These are phyloP conservation scores for Trichopus zeylanicus DNA, from an alignment of 116 monocot genomes.

Conservation along the genomic window DNA sequence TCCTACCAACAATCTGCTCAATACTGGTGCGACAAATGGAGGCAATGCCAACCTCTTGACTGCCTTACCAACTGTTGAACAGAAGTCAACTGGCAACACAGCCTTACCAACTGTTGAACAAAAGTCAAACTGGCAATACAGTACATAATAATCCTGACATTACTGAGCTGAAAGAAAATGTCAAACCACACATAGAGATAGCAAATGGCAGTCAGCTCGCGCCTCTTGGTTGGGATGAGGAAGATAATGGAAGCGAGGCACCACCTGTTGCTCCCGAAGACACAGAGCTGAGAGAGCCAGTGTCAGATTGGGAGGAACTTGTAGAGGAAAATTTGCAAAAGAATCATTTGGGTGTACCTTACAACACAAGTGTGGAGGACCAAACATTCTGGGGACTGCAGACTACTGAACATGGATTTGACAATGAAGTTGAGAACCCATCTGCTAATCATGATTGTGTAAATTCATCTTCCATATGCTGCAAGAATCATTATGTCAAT, in stretches of 20 bases:
- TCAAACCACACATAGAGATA: not conserved
- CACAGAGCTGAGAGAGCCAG: not conserved
- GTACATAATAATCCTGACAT: not conserved
- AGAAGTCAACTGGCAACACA: not conserved
- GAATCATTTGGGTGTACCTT: not conserved
- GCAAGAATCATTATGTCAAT: not conserved
- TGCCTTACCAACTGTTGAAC: not conserved
- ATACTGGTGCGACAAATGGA: not conserved
- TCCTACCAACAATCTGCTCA: not conserved
- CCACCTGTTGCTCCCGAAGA: conserved; percentile 5
- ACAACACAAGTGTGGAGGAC: not conserved
- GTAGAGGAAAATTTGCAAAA: not conserved
- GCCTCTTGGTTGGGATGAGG: not conserved
- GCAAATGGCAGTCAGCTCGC: conserved; percentile 1
- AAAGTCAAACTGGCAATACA: not conserved
- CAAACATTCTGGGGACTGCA: not conserved
- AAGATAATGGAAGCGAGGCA: not conserved
- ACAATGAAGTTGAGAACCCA: not conserved
- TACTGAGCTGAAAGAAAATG: not conserved
- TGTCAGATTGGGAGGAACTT: conserved; percentile 1
- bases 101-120: not conserved
- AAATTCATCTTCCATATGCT: not conserved
- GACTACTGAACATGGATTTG: not conserved
- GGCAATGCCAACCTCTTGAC: not conserved
- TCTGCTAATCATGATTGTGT: not conserved